Evolutionary conservation across 1,284 basidiomycete genomes (phyloP).

Genomic region (Coniferiporia sulphurascens): DNA sequence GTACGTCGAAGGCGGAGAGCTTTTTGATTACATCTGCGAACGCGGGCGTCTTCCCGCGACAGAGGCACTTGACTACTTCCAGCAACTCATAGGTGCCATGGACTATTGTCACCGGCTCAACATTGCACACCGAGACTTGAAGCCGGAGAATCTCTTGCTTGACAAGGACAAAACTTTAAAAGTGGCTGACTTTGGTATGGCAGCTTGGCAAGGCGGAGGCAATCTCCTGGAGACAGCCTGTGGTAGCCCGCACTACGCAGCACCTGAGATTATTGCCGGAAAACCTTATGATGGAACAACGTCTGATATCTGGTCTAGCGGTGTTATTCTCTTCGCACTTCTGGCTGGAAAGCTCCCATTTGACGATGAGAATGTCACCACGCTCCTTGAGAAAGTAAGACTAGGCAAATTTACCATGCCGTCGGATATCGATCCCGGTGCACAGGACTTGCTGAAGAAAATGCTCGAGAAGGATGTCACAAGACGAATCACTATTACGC

Average conservation of each 20-base stretch:
- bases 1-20: conserved; percentile 95
- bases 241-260: conserved; percentile 95
- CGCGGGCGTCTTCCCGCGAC: conserved; percentile 73
- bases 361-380: conserved; percentile 79
- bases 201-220: conserved; percentile 76
- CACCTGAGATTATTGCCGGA: conserved; percentile 90
- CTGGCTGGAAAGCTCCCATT: conserved; percentile 92
- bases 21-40: conserved; percentile 92
- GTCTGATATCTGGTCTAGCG: conserved; percentile 98
- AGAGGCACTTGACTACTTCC: conserved; percentile 93
- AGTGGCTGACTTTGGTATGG: conserved; percentile 99
- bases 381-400: conserved; percentile 82
- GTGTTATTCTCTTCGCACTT: conserved; percentile 91
- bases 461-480: conserved; percentile 88
- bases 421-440: conserved; percentile 66
- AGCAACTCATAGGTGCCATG: conserved; percentile 92
- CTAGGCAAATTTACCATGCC: conserved; percentile 85
- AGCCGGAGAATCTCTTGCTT: conserved; percentile 93
- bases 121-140: conserved; percentile 96
- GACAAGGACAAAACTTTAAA: conserved; percentile 88
- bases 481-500: conserved; percentile 82
- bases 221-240: conserved; percentile 86
- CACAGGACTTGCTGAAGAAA: conserved; percentile 76
- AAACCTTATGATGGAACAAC: conserved; percentile 84
- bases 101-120: conserved; percentile 97